phyloP scores from a whole-genome alignment of 2,329 filamentous ascomycete genomes.

The Cryphonectria carpinicola region DNA sequence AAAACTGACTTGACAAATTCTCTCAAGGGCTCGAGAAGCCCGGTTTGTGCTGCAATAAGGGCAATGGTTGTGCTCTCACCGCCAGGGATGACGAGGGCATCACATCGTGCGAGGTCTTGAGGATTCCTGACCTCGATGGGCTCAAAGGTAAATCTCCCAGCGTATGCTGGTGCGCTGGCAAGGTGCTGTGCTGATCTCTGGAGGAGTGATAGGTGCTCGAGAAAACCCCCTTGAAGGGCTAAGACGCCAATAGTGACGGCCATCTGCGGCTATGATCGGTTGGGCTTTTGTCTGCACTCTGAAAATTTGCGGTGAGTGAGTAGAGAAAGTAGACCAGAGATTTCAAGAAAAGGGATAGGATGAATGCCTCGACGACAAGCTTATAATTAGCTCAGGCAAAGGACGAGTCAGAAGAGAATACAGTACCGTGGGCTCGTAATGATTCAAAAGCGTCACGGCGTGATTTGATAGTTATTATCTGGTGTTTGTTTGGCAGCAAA shows the following conservation, averaged over 20 bases:
- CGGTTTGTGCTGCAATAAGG: constrained; percentile 80
- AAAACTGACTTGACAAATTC: constrained; percentile 83
- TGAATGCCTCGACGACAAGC: not conserved
- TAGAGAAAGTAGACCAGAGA: no score
- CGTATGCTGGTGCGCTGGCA: constrained; percentile 31
- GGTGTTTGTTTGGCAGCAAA: constrained; percentile 1
- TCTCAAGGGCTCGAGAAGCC: constrained; percentile 79
- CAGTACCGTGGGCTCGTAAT: not conserved
- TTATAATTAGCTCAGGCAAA: not conserved
- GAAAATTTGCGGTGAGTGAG: not conserved
- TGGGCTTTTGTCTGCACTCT: not conserved
- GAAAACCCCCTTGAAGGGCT: constrained; percentile 89
- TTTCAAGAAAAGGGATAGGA: not conserved
- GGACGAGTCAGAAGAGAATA: not conserved
- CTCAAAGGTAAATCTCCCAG: constrained; percentile 47
- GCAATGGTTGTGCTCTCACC: constrained; percentile 95
- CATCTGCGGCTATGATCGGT: constrained; percentile 30
- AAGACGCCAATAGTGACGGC: constrained; percentile 62
- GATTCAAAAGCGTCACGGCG: constrained; percentile 2
- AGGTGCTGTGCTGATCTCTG: constrained; percentile 66
- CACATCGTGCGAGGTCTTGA: constrained; percentile 70
- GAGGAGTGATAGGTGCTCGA: constrained; percentile 82
- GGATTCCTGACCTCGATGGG: constrained; percentile 83
- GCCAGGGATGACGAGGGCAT: constrained; percentile 87
- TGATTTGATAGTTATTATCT: constrained; percentile 1